A percentile compares a stretch with the other conserved stretches of the same genome.
Evolutionary conservation across 495 filamentous ascomycete species (phyloP).

Genomic region (Pyronema domesticum): DNA sequence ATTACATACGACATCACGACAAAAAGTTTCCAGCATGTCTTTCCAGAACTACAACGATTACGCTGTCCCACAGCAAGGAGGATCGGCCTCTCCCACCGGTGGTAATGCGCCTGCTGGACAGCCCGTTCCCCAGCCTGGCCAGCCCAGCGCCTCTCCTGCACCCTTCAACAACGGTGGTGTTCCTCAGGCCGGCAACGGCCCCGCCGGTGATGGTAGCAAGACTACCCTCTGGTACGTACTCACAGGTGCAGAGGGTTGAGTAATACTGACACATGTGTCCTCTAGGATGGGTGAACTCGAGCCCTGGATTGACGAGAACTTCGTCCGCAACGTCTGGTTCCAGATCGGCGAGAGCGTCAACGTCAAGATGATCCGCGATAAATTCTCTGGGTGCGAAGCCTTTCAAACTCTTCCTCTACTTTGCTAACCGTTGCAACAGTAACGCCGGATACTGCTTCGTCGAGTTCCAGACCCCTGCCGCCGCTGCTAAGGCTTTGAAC

Average conservation of each 20-base stretch:
- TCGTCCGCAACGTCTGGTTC: conserved; percentile 85
- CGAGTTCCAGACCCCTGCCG: conserved; percentile 69
- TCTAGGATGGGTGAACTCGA: conserved; percentile 96
- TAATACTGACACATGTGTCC: neutral
- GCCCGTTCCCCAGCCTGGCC: conserved; percentile 30
- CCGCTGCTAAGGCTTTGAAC: conserved; percentile 73
- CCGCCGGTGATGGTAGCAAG: conserved; percentile 46
- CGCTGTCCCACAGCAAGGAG: conserved; percentile 33
- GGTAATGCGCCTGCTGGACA: conserved; percentile 36
- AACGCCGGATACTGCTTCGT: conserved; percentile 99
- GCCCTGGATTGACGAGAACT: conserved; percentile 98
- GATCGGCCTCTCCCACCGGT: conserved; percentile 29
- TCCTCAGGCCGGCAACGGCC: conserved; percentile 31
- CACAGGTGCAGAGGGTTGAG: neutral
- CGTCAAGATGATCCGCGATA: conserved; percentile 99
- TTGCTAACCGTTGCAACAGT: conserved; percentile 35
- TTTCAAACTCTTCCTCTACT: neutral
- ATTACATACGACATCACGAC: conserved; percentile 11
- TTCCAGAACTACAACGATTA: conserved; percentile 39
- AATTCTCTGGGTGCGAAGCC: conserved; percentile 78
- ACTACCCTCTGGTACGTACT: conserved; percentile 61
- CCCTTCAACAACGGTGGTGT: conserved; percentile 33
- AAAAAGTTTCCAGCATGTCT: conserved; percentile 28
- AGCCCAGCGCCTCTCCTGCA: conserved; percentile 36
- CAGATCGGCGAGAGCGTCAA: conserved; percentile 85